Percentiles rank a stretch among this genome's conserved stretches.
These are phyloP conservation scores for Globisporangium polare DNA, from an alignment of 352 stramenopile species.

Conservation along the genomic window DNA sequence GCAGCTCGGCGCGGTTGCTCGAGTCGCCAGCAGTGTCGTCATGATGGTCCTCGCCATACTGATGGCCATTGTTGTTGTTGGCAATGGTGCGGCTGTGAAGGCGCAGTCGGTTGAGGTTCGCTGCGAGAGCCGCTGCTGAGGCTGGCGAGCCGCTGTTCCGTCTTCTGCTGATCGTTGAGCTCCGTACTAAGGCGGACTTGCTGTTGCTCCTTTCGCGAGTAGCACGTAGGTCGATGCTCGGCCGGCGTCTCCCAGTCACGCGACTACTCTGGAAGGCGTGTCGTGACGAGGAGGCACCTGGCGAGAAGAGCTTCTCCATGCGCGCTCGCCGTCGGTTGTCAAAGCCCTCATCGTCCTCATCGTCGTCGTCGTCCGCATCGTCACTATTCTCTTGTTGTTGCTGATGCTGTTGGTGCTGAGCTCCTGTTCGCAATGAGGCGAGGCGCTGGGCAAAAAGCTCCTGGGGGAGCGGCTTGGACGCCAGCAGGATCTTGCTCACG, in stretches of 20 bases:
- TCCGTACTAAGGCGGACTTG: not conserved
- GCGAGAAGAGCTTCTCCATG: conserved; percentile 4
- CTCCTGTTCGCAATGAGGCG: conserved; percentile 6
- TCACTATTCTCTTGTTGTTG: conserved; percentile 4
- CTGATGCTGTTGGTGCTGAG: not conserved
- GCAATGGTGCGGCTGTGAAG: not conserved
- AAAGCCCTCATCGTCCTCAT: conserved; percentile 12
- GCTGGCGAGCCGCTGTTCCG: not conserved
- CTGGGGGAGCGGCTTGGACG: conserved; percentile 13
- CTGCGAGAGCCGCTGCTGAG: not conserved
- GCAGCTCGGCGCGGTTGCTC: conserved; percentile 37
- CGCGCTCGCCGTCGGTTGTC: conserved; percentile 7
- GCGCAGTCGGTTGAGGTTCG: conserved; percentile 14
- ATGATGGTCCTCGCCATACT: not conserved
- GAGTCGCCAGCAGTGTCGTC: conserved; percentile 19
- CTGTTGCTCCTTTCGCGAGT: not conserved
- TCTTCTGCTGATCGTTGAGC: not conserved
- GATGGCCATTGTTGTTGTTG: not conserved
- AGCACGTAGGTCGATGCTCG: not conserved
- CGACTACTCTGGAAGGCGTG: not conserved
- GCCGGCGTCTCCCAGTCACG: not conserved
- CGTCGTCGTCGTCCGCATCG: conserved; percentile 12
- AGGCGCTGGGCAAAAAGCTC: conserved; percentile 16
- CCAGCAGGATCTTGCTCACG: conserved; percentile 5
- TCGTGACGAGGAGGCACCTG: not conserved